These are phyloP conservation scores for Leptomonas seymouri DNA, from an alignment of 208 protist genomes.

Conservation along the genomic window DNA sequence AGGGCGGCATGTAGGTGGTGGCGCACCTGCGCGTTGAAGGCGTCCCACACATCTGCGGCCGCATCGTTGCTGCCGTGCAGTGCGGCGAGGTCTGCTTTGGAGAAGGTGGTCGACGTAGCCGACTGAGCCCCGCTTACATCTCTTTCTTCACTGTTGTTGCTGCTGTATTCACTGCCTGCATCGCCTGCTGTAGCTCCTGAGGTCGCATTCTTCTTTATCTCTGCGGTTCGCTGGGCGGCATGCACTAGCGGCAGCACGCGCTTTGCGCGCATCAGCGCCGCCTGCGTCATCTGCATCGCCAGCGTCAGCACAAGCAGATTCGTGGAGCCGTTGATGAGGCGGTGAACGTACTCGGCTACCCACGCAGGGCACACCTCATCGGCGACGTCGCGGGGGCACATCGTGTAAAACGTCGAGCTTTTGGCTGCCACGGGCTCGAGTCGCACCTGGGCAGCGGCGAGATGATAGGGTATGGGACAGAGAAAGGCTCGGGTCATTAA, in stretches of 20 bases:
- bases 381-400: constrained; percentile 74
- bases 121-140: background rate
- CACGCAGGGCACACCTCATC: constrained; percentile 86
- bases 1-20: constrained; percentile 59
- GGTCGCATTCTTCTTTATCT: background rate
- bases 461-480: constrained; percentile 85
- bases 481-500: constrained; percentile 84
- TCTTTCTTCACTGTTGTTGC: background rate
- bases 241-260: constrained; percentile 57
- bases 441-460: constrained; percentile 50
- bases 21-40: constrained; percentile 74
- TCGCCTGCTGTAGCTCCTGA: background rate
- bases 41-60: constrained; percentile 56
- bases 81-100: constrained; percentile 14
- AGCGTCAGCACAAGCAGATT: constrained; percentile 77
- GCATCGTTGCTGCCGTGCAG: constrained; percentile 30
- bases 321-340: constrained; percentile 79
- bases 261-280: constrained; percentile 74
- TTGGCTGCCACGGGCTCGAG: constrained; percentile 63
- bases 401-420: constrained; percentile 74
- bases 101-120: constrained; percentile 2
- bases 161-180: background rate
- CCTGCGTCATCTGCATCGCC: constrained; percentile 84
- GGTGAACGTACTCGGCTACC: constrained; percentile 83
- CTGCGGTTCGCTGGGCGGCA: constrained; percentile 39